Conservation (phyloP, 805 yeast species). For the Sugiyamaella qingdaonensis region DNA sequence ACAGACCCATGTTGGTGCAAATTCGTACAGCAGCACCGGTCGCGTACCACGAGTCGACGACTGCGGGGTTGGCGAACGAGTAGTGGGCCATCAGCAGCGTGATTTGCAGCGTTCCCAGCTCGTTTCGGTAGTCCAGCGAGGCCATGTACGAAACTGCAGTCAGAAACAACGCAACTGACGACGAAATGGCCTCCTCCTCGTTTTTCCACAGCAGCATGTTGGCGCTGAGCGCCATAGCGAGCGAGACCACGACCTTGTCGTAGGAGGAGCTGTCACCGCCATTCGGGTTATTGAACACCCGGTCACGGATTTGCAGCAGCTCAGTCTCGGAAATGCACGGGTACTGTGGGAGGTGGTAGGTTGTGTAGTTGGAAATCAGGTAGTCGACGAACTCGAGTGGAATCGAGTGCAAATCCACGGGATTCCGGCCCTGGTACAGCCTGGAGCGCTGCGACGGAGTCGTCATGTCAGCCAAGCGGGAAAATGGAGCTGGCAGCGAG, state of each 20-base stretch:
- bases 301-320: not conserved
- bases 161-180: not conserved
- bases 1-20: not conserved
- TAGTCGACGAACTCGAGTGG: not conserved
- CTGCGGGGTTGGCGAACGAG: not conserved
- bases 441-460: not conserved
- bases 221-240: slow-evolving; percentile 2
- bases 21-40: slow-evolving; percentile 1
- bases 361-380: not conserved
- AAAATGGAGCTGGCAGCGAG: slow-evolving; percentile 1
- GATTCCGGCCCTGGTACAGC: not conserved
- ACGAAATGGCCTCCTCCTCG: slow-evolving; percentile 1
- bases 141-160: not conserved
- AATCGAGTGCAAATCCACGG: not conserved
- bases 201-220: slow-evolving; percentile 1
- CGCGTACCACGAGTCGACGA: not conserved
- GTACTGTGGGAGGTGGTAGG: not conserved
- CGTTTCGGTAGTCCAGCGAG: not conserved
- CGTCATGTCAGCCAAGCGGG: not conserved
- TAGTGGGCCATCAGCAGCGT: slow-evolving; percentile 1
- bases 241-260: not conserved
- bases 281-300: not conserved
- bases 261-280: not conserved
- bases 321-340: slow-evolving; percentile 1
- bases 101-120: not conserved